Conservation (phyloP, 2,329 filamentous ascomycete species). For the Fusarium sp. region DNA sequence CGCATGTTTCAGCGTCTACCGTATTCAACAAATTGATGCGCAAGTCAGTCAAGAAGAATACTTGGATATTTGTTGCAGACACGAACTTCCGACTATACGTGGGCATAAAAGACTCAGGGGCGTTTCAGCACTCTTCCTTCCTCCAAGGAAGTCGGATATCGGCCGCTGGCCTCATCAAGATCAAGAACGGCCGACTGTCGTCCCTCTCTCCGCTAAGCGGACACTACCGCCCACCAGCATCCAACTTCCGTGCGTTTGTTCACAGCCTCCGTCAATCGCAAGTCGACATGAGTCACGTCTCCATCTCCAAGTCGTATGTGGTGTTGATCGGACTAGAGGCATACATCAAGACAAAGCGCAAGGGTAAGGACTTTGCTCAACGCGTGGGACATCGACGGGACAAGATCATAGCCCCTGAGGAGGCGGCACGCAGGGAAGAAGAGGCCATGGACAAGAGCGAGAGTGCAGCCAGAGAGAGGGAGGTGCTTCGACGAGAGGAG, state of each 20-base stretch:
- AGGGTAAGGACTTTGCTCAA: conserved; percentile 66
- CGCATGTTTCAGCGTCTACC: conserved; percentile 75
- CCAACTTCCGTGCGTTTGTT: conserved; percentile 86
- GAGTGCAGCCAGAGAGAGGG: conserved; percentile 65
- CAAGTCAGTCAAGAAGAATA: conserved; percentile 84
- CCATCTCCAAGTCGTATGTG: conserved; percentile 83
- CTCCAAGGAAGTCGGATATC: conserved; percentile 84
- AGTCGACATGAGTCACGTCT: conserved; percentile 82
- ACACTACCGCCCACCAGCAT: conserved; percentile 85
- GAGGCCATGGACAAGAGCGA: conserved; percentile 70
- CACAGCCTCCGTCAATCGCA: conserved; percentile 76
- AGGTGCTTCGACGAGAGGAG: conserved; percentile 55
- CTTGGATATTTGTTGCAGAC: conserved; percentile 94
- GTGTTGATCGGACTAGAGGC: conserved; percentile 85
- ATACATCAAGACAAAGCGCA: conserved; percentile 75
- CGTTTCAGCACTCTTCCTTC: conserved; percentile 93
- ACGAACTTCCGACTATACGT: conserved; percentile 87
- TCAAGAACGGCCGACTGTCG: conserved; percentile 81
- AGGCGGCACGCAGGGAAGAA: conserved; percentile 66
- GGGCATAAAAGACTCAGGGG: conserved; percentile 87
- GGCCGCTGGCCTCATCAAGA: conserved; percentile 85
- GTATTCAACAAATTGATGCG: conserved; percentile 83
- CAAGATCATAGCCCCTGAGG: conserved; percentile 70
- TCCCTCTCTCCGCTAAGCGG: conserved; percentile 78
- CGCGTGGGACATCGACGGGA: conserved; percentile 65